A percentile compares a stretch with the other conserved stretches of the same genome.
These are phyloP conservation scores for Pseudofabraea citricarpa DNA, from an alignment of 2,329 filamentous ascomycete genomes.

Conservation along the genomic window DNA sequence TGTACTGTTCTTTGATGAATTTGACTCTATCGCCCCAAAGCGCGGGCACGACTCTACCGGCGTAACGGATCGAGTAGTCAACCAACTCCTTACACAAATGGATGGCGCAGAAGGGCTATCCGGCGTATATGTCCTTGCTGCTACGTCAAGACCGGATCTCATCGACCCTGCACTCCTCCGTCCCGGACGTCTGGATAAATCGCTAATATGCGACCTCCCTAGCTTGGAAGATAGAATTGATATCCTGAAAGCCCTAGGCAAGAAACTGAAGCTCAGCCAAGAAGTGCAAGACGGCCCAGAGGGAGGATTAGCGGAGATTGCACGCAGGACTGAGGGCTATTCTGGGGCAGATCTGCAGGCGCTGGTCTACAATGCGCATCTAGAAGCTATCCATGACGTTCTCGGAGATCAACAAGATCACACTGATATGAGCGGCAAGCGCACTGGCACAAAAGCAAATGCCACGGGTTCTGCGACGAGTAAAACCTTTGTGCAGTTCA, in stretches of 20 bases:
- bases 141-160: constrained; percentile 85
- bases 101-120: constrained; percentile 93
- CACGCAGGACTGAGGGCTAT: constrained; percentile 77
- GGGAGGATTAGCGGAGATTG: no score
- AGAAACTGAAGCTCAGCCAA: constrained; percentile 69
- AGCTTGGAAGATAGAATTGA: constrained; percentile 75
- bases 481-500: constrained; percentile 83
- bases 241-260: constrained; percentile 77
- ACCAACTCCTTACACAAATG: constrained; percentile 98
- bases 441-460: constrained; percentile 19
- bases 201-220: constrained; percentile 85
- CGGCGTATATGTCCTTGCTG: constrained; percentile 93
- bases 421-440: constrained; percentile 24
- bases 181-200: constrained; percentile 93
- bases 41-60: constrained; percentile 94
- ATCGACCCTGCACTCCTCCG: constrained; percentile 91
- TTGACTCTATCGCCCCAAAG: constrained; percentile 96
- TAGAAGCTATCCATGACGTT: constrained; percentile 94
- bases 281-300: constrained; percentile 53
- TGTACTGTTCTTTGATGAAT: constrained; percentile 97
- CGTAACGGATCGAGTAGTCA: constrained; percentile 97
- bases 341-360: constrained; percentile 94
- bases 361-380: constrained; percentile 89
- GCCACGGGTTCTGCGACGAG: constrained; percentile 21
- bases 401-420: constrained; percentile 61